phyloP scores from a whole-genome alignment of 1,284 basidiomycete species.

The Cutaneotrichosporon spelunceum region DNA sequence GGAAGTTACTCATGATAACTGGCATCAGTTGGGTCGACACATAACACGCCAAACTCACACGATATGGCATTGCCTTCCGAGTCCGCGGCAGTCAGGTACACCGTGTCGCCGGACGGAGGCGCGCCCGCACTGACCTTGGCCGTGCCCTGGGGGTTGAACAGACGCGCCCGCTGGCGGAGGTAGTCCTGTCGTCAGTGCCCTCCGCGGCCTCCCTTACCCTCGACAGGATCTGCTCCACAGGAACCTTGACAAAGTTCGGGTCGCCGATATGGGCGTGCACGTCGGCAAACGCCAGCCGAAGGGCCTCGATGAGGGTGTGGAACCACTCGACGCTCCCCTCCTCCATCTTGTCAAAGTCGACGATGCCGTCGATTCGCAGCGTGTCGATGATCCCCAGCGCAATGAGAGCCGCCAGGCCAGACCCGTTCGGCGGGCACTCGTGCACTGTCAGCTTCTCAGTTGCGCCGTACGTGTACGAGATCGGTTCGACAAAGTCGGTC shows the following conservation, averaged over 20 bases:
- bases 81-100: constrained; percentile 88
- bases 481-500: constrained; percentile 75
- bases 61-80: constrained; percentile 76
- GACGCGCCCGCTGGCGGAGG: constrained; percentile 69
- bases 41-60: neutral
- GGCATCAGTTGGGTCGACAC: neutral
- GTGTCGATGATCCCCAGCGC: constrained; percentile 87
- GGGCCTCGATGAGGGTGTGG: constrained; percentile 73
- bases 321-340: constrained; percentile 87
- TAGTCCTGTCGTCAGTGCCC: constrained; percentile 58
- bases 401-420: constrained; percentile 87
- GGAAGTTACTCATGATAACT: constrained; percentile 79
- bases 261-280: constrained; percentile 82
- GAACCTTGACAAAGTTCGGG: constrained; percentile 68
- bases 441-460: constrained; percentile 55
- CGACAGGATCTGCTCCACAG: constrained; percentile 72
- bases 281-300: constrained; percentile 45
- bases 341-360: constrained; percentile 70
- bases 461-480: constrained; percentile 69
- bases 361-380: constrained; percentile 24
- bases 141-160: constrained; percentile 72
- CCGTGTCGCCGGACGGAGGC: constrained; percentile 74
- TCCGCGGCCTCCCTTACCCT: constrained; percentile 39
- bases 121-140: constrained; percentile 60
- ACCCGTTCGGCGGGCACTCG: constrained; percentile 87